phyloP scores from a whole-genome alignment of 1,284 basidiomycete species.

The Dichomitus squalens region DNA sequence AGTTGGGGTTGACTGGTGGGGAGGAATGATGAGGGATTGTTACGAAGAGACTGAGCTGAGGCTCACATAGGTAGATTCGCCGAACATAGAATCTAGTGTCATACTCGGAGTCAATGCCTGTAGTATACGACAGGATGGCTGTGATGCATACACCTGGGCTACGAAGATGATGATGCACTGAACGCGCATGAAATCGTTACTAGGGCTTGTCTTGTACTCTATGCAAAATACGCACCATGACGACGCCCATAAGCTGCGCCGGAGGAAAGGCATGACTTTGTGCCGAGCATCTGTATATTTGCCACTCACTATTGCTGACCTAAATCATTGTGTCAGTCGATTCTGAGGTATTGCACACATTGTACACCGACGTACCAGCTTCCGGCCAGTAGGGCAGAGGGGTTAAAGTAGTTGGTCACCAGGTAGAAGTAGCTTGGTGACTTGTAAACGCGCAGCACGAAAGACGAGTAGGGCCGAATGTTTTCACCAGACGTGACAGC shows the following conservation, averaged over 20 bases:
- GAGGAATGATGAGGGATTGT: too few species aligned
- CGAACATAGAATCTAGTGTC: not conserved
- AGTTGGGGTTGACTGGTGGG: not conserved
- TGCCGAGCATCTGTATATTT: too few species aligned
- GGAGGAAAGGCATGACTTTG: too few species aligned
- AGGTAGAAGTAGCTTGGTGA: too few species aligned
- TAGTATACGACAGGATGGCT: not conserved
- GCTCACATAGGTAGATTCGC: not conserved
- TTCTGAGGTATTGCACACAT: not conserved
- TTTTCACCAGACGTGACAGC: not conserved
- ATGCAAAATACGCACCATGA: not conserved
- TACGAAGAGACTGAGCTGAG: not conserved
- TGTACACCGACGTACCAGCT: not conserved
- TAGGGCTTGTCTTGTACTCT: not conserved
- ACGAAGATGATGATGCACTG: not conserved
- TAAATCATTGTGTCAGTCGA: not conserved
- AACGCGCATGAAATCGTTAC: not conserved
- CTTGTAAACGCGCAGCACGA: too few species aligned
- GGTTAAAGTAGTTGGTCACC: too few species aligned
- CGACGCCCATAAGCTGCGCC: not conserved
- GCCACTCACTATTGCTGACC: not conserved
- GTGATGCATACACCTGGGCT: not conserved
- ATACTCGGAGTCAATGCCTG: not conserved
- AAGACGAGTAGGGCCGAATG: too few species aligned
- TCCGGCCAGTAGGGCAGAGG: not conserved